phyloP scores from a whole-genome alignment of 2,329 filamentous ascomycete species.

The Juglanconis juglandina region DNA sequence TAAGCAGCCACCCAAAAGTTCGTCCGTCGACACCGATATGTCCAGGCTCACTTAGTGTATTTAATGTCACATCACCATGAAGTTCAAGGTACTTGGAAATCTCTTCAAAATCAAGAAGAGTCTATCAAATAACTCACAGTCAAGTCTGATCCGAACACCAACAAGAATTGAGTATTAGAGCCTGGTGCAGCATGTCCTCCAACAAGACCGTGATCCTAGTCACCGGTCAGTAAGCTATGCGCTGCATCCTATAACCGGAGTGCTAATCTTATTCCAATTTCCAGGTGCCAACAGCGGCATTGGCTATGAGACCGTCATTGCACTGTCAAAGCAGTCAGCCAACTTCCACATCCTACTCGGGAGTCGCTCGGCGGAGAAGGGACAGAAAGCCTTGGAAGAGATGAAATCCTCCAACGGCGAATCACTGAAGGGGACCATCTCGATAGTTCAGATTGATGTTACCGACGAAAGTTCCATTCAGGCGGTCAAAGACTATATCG shows the following conservation, averaged over 20 bases:
- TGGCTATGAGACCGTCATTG: constrained; percentile 36
- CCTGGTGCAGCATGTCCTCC: background rate
- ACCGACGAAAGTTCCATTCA: constrained; percentile 56
- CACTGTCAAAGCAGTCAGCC: background rate
- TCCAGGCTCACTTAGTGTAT: too few species aligned
- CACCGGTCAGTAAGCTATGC: background rate
- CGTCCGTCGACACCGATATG: too few species aligned
- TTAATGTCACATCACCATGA: too few species aligned
- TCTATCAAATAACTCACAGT: too few species aligned
- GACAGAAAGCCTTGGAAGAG: background rate
- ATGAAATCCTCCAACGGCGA: background rate
- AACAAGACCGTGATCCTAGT: background rate
- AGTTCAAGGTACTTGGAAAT: too few species aligned
- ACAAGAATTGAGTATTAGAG: too few species aligned
- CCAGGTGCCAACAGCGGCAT: constrained; percentile 44
- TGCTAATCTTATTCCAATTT: background rate
- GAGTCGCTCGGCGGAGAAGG: constrained; percentile 4
- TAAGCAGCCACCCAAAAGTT: too few species aligned
- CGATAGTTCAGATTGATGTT: constrained; percentile 50
- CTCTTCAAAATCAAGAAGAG: too few species aligned
- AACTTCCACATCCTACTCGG: constrained; percentile 10
- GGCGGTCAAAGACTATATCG: constrained; percentile 49
- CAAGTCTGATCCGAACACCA: too few species aligned
- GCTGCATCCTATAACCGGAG: constrained; percentile 4
- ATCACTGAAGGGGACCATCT: background rate